Evolutionary conservation across 192 early-diverging fungal species (phyloP), one percentile per base, ranked within the genome.

Genomic region (Pilobolus umbonatus): DNA sequence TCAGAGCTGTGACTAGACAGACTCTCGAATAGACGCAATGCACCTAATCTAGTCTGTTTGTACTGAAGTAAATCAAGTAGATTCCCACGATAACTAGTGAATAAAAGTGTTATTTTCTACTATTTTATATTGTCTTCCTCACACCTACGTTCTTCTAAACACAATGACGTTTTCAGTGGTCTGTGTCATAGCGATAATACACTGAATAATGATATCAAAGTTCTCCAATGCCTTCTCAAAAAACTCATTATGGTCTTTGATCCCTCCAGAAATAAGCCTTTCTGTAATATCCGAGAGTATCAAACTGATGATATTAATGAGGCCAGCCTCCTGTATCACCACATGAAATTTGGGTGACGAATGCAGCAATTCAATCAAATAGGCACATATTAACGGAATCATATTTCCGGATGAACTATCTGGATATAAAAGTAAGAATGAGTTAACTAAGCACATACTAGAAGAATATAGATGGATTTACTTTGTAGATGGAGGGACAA

Each of bases 321-420:
- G 42, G 10, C 85, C 85, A 11, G 85, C 73, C 46, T 86, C 83
- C 7, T 78, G 76, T 43, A 83, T 68, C 0, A 78, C 80, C 45
- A 70, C 74, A 39, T 80, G 67, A 39, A 83, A 80, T 36, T 72
- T 71, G 17, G 64, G 47, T 9, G 83, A 77, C 10, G 61, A 64
- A 32, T 69, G 66, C 7, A 86, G 53, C 2, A 85, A 46, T 26
- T 47, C 64, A 4, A 67, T 61, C 29, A 81, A 71, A 15, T 69
- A 68, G 7, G 73, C 58, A 46, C 73, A 76, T 3, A 80, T 73
- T 22, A 80, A 56, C 11, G 65, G 57, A 24, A 78, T 73, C 2
- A 81, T 73, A 30, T 73, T 66, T 2, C 73, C 73, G 3, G 75
- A 75, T 1, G 80, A 80, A 6, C 72, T 74, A 14, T 74, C 76